A percentile compares a stretch with the other conserved stretches of the same genome.
These are phyloP conservation scores for Apophysomyces trapeziformis DNA, from an alignment of 371 early-diverging fungal genomes.

Conservation along the genomic window DNA sequence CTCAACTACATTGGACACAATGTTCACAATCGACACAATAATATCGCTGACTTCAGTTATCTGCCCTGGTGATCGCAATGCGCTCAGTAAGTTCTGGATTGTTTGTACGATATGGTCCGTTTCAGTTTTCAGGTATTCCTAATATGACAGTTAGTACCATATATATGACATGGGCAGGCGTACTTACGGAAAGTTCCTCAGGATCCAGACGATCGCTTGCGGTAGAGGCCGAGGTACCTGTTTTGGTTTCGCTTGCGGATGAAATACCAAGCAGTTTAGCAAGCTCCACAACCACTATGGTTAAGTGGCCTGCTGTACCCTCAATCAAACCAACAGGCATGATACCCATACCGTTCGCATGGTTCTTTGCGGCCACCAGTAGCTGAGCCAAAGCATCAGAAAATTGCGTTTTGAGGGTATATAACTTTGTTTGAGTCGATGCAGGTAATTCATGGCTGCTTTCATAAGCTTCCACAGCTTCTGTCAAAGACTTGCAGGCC, in stretches of 20 bases:
- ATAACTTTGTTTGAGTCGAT: slow-evolving; percentile 32
- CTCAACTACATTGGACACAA: slow-evolving; percentile 48
- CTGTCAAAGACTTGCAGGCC: slow-evolving; percentile 82
- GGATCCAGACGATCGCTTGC: slow-evolving; percentile 22
- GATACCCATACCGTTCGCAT: slow-evolving; percentile 77
- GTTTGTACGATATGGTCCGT: slow-evolving; percentile 87
- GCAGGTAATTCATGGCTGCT: slow-evolving; percentile 30
- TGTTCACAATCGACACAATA: slow-evolving; percentile 73
- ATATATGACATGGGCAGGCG: not conserved
- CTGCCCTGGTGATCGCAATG: slow-evolving; percentile 68
- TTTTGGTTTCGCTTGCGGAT: slow-evolving; percentile 16
- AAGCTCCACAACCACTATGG: slow-evolving; percentile 76
- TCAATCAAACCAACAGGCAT: slow-evolving; percentile 75
- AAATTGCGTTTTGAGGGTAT: slow-evolving; percentile 58
- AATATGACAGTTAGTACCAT: not conserved
- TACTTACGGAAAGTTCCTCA: slow-evolving; percentile 32
- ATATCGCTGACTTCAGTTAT: slow-evolving; percentile 67
- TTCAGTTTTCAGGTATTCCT: slow-evolving; percentile 81
- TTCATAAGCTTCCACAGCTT: slow-evolving; percentile 75
- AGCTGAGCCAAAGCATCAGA: slow-evolving; percentile 69
- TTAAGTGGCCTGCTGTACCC: slow-evolving; percentile 76
- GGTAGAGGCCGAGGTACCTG: not conserved
- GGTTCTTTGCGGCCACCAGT: slow-evolving; percentile 77
- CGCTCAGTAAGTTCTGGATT: slow-evolving; percentile 79
- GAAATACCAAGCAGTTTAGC: slow-evolving; percentile 68